These are phyloP conservation scores for Psilocybe sp. DNA, from an alignment of 768 basidiomycete genomes.

Conservation along the genomic window DNA sequence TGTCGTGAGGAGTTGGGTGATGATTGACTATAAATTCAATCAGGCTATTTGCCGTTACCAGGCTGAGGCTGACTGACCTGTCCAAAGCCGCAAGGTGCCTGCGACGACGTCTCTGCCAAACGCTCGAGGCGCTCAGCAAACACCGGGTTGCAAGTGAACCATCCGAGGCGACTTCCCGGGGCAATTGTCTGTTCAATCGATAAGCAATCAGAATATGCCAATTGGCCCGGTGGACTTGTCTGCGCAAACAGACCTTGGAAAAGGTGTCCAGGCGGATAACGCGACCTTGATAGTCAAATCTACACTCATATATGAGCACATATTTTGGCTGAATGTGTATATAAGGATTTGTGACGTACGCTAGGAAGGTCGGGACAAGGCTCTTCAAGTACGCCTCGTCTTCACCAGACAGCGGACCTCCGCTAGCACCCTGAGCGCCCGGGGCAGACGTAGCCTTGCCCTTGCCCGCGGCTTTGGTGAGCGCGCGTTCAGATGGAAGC, in stretches of 20 bases:
- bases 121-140: conserved; percentile 77
- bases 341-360: conserved; percentile 26
- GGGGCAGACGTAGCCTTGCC: too few relatives aligned
- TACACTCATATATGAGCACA: conserved; percentile 13
- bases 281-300: conserved; percentile 75
- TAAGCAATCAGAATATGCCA: neutral
- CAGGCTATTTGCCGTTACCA: too few relatives aligned
- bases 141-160: conserved; percentile 72
- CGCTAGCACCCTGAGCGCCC: too few relatives aligned
- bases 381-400: conserved; percentile 46
- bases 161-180: conserved; percentile 76
- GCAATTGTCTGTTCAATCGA: conserved; percentile 61
- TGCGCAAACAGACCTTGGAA: conserved; percentile 50
- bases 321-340: neutral
- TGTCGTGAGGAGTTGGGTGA: conserved; percentile 56
- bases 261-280: conserved; percentile 84
- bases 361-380: conserved; percentile 62
- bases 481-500: conserved; percentile 34
- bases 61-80: conserved; percentile 38
- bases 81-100: conserved; percentile 69
- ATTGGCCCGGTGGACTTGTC: too few relatives aligned
- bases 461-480: neutral
- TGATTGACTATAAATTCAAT: conserved; percentile 38
- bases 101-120: conserved; percentile 64
- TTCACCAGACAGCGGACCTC: conserved; percentile 2